Percentiles rank a stretch among this genome's conserved stretches.
Evolutionary conservation across 108 stramenopile species (phyloP).

Genomic region (Cafeteria roenbergensis): DNA sequence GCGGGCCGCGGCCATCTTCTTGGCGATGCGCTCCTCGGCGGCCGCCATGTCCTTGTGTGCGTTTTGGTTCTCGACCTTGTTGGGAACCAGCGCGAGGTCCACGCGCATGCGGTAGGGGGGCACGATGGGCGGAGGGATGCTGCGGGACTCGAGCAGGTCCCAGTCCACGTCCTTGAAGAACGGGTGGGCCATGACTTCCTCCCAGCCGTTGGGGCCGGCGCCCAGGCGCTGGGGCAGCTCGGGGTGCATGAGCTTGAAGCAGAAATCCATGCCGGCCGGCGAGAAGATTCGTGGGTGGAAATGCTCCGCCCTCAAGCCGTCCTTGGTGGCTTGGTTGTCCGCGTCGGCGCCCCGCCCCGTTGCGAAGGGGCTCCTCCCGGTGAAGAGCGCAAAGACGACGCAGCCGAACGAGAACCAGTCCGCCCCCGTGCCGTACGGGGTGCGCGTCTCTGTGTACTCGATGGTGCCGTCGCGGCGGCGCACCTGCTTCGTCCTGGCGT

Average conservation of each 20-base stretch:
- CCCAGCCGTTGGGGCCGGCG: not conserved
- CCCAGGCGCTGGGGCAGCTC: not conserved
- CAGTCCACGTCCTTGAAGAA: not conserved
- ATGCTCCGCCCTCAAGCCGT: not conserved
- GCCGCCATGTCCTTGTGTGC: not conserved
- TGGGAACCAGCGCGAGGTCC: not conserved
- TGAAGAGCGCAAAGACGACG: conserved; percentile 15
- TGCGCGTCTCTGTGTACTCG: too few relatives aligned
- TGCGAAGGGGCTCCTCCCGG: conserved; percentile 14
- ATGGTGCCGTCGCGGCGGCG: too few relatives aligned
- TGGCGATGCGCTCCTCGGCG: not conserved
- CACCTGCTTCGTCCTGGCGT: too few relatives aligned
- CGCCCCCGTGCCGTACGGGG: not conserved
- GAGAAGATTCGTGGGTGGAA: not conserved
- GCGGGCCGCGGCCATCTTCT: not conserved
- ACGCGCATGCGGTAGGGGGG: not conserved
- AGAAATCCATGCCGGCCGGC: not conserved
- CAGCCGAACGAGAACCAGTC: conserved; percentile 23
- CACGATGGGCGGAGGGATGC: not conserved
- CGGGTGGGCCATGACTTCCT: not conserved
- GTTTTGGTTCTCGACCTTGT: conserved; percentile 1
- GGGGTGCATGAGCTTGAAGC: not conserved
- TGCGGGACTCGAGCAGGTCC: not conserved
- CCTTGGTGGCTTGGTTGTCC: not conserved
- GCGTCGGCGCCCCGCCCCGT: not conserved